These are phyloP conservation scores for Saturnispora sekii DNA, from an alignment of 805 yeast genomes.

Conservation along the genomic window DNA sequence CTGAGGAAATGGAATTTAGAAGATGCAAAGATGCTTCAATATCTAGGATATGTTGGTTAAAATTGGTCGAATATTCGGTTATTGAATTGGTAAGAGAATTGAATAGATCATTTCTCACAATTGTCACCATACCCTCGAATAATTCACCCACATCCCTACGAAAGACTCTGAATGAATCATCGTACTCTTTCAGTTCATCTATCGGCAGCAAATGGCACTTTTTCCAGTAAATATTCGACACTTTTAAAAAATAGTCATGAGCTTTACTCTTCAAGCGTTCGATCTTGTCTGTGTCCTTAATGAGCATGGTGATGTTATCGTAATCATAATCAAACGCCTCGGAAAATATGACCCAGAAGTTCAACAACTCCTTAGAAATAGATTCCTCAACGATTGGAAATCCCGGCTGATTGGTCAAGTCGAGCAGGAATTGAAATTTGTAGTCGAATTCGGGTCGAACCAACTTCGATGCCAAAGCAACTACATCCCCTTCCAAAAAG, in stretches of 20 bases:
- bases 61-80: slow-evolving; percentile 15
- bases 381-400: slow-evolving; percentile 50
- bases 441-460: slow-evolving; percentile 27
- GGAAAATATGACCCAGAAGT: slow-evolving; percentile 62
- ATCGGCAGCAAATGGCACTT: slow-evolving; percentile 40
- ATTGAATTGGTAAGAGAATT: slow-evolving; percentile 33
- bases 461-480: slow-evolving; percentile 33
- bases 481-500: slow-evolving; percentile 37
- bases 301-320: slow-evolving; percentile 25
- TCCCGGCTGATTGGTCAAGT: slow-evolving; percentile 48
- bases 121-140: slow-evolving; percentile 59
- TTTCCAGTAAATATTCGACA: slow-evolving; percentile 58
- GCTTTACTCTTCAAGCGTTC: slow-evolving; percentile 26
- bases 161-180: slow-evolving; percentile 52
- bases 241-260: slow-evolving; percentile 34
- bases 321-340: slow-evolving; percentile 46
- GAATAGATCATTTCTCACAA: slow-evolving; percentile 47
- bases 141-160: slow-evolving; percentile 72
- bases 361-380: slow-evolving; percentile 44
- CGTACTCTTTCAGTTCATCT: slow-evolving; percentile 26
- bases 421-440: slow-evolving; percentile 40
- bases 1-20: slow-evolving; percentile 45
- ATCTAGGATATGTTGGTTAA: slow-evolving; percentile 23
- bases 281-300: slow-evolving; percentile 26
- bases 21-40: slow-evolving; percentile 53